Base-by-base conservation (phyloP, 2,329 filamentous ascomycete genomes). In the Ampelomyces quisqualis region DNA sequence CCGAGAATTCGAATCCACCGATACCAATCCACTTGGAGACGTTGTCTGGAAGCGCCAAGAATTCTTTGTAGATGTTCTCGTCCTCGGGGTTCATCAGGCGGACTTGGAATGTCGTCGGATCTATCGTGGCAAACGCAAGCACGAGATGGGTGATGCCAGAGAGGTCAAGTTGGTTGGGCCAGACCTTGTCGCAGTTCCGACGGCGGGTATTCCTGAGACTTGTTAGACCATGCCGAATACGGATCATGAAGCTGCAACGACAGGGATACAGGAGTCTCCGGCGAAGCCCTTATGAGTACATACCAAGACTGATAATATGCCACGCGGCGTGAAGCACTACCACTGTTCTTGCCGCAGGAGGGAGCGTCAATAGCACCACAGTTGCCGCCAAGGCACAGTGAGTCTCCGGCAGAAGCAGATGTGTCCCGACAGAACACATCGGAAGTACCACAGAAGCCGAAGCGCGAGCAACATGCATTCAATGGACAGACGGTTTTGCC, bases 101-200 rank as follows among this genome's bases (percentile, higher is more conserved):
- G 22, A 59, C 47, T 7, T 43, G 30, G 34, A 69, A 71, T 1
- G 61, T 64, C 0, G 31, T 35, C 0, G 73, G 65, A 29, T 74
- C 62, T 34, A 76, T 67, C 17, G 64, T 66, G 1, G 65, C 69
- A 39, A 75, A 76, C 0, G 73, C 69, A 23, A 63, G 53, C 19
- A 57, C 43, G 4, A 65, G 27, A 28, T 66, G 59, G 1, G 58
- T 64, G 7, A 62, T 35, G 11, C 42, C 51, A 8, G 44, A 40
- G 1, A 55, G 47, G 15, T 58, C 48, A 15, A 67, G 50, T n/a
- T 58, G 34, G 0, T 32, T 32, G 1, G 56, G 56, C n/a, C 30
- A 36, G 15, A 64, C 50, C 13, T 46, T 49, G 21, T 58, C 47
- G 22, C 61, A 65, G 4, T 39, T 33, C 9, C 47, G 46, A 1